Evolutionary conservation across 2,329 filamentous ascomycete species (phyloP).

Genomic region (Dactylonectria macrodidyma): DNA sequence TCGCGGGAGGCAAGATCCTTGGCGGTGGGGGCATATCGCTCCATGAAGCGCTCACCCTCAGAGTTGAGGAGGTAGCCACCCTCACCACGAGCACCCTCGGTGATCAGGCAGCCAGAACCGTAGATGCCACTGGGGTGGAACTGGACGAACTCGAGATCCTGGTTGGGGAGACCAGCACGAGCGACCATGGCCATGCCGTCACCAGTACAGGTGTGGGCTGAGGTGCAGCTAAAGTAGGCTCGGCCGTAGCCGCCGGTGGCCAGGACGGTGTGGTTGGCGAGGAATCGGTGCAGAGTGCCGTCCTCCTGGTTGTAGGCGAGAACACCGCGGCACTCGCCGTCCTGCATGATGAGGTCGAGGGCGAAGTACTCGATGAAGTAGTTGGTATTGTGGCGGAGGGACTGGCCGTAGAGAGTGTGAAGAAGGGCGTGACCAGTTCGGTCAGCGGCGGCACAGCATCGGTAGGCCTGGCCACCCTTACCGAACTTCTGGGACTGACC

Average conservation of each 20-base stretch:
- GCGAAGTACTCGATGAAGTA: constrained; percentile 99
- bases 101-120: constrained; percentile 97
- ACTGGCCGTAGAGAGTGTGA: constrained; percentile 98
- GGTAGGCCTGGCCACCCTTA: constrained; percentile 98
- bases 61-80: constrained; percentile 98
- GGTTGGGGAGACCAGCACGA: constrained; percentile 96
- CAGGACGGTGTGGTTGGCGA: constrained; percentile 95
- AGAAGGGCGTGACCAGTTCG: constrained; percentile 97
- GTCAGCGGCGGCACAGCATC: constrained; percentile 96
- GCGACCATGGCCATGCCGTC: constrained; percentile 99
- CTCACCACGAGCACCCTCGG: constrained; percentile 97
- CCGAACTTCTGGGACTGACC: constrained; percentile 96
- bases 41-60: constrained; percentile 99
- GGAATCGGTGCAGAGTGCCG: constrained; percentile 96
- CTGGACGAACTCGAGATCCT: constrained; percentile 99
- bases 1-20: constrained; percentile 98
- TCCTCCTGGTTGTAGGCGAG: constrained; percentile 99
- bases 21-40: constrained; percentile 96
- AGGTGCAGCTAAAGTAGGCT: constrained; percentile 98
- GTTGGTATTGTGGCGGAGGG: constrained; percentile 96
- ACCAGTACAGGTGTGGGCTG: constrained; percentile 97
- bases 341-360: constrained; percentile 96
- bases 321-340: constrained; percentile 96
- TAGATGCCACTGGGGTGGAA: constrained; percentile 99
- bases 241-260: constrained; percentile 98